Evolutionary conservation across 345 rosid genomes (phyloP).

Genomic region (Eucalyptus paniculata): DNA sequence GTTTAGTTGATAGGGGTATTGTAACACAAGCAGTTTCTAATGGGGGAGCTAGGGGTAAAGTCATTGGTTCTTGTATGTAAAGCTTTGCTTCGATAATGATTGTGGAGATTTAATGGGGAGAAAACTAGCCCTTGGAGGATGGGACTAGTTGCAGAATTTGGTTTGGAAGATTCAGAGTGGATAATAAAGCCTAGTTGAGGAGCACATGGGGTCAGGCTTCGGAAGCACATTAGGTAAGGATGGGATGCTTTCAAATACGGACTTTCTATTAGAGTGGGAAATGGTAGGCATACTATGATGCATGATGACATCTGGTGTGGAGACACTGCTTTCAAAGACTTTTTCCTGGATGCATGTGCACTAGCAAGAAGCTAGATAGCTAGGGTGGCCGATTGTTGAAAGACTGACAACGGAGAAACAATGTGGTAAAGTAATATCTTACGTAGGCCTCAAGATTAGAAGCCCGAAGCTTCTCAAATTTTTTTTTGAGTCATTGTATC

Average conservation of each 20-base stretch:
- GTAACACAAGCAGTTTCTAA: not conserved
- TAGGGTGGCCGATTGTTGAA: not conserved
- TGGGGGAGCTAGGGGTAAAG: not conserved
- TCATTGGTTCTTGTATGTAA: not conserved
- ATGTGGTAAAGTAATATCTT: not conserved
- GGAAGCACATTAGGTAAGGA: not conserved
- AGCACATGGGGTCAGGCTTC: not conserved
- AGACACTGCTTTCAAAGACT: not conserved
- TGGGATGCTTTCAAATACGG: not conserved
- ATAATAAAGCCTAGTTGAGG: not conserved
- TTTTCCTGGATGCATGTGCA: not conserved
- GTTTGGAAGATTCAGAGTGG: not conserved
- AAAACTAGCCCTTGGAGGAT: not conserved
- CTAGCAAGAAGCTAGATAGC: not conserved
- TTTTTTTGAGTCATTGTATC: not conserved
- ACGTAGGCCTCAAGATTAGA: not conserved
- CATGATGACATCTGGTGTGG: not conserved
- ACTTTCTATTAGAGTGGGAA: not conserved
- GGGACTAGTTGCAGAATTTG: not conserved
- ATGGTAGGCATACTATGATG: not conserved
- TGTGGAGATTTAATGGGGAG: not conserved
- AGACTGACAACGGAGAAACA: not conserved
- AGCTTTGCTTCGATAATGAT: not conserved
- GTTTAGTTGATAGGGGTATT: not conserved
- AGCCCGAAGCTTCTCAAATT: not conserved